Percentiles rank a stretch among this genome's conserved stretches.
phyloP scores from a whole-genome alignment of 495 filamentous ascomycete species.

The Penicillium robsamsonii region DNA sequence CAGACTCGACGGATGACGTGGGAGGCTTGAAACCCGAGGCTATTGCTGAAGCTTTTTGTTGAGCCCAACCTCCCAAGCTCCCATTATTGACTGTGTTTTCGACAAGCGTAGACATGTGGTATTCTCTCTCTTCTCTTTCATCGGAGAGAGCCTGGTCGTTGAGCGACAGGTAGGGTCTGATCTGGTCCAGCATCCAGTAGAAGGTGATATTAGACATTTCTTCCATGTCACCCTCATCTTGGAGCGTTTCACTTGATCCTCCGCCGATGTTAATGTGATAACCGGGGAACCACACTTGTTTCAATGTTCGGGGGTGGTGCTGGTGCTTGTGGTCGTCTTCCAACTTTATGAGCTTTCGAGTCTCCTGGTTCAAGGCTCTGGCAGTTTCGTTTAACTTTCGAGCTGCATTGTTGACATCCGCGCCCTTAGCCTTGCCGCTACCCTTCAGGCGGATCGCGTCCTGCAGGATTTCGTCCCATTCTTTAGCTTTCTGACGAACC shows the following conservation, averaged over 20 bases:
- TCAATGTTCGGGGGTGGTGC: constrained; percentile 11
- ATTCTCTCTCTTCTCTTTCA: constrained; percentile 15
- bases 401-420: constrained; percentile 16
- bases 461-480: constrained; percentile 4
- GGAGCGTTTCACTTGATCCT: constrained; percentile 9
- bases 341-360: constrained; percentile 7
- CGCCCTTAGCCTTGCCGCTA: constrained; percentile 13
- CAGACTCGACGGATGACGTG: background rate
- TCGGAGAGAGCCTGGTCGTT: constrained; percentile 15
- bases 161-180: constrained; percentile 17
- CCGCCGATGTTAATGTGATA: constrained; percentile 50
- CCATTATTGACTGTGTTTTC: background rate
- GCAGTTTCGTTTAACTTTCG: constrained; percentile 11
- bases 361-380: constrained; percentile 12
- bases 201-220: constrained; percentile 27
- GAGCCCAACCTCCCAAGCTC: constrained; percentile 11
- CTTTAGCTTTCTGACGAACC: constrained; percentile 5
- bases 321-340: constrained; percentile 12
- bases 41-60: background rate
- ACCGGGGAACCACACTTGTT: constrained; percentile 38
- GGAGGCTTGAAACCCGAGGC: constrained; percentile 6
- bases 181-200: constrained; percentile 26
- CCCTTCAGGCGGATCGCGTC: constrained; percentile 12
- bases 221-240: constrained; percentile 23
- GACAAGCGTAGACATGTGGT: constrained; percentile 6